These are phyloP conservation scores for Plasmodium sp. DNA, from an alignment of 169 alveolate species.

Conservation along the genomic window DNA sequence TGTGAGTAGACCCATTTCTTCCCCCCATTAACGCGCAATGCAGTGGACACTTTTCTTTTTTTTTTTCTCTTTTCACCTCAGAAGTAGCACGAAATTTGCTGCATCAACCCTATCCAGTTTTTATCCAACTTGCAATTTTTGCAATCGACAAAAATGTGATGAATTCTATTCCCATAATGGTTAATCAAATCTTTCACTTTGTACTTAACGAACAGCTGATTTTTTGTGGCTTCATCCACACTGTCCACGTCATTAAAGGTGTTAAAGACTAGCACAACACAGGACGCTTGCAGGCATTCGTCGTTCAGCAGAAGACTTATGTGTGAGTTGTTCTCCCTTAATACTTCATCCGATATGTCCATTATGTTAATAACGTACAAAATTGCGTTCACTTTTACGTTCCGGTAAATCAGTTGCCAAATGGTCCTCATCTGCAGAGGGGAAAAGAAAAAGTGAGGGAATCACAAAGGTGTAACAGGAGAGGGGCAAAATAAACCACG, in stretches of 20 bases:
- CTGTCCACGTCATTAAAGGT: constrained; percentile 64
- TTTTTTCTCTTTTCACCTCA: constrained; percentile 5
- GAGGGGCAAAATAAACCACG: not conserved
- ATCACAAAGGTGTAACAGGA: not conserved
- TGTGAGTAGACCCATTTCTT: not conserved
- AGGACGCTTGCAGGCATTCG: constrained; percentile 66
- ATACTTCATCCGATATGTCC: constrained; percentile 70
- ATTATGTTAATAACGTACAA: constrained; percentile 66
- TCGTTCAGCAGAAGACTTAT: constrained; percentile 63
- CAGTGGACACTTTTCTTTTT: not conserved
- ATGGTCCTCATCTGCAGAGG: constrained; percentile 53
- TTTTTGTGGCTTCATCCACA: constrained; percentile 38
- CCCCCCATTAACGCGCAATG: not conserved
- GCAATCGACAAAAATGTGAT: constrained; percentile 69
- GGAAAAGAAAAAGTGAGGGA: not conserved
- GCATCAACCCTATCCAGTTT: constrained; percentile 50
- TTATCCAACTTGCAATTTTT: constrained; percentile 65
- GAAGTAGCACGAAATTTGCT: constrained; percentile 64
- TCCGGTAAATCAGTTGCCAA: constrained; percentile 66
- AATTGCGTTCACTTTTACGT: constrained; percentile 61
- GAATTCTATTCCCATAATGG: constrained; percentile 72
- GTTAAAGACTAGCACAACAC: constrained; percentile 63
- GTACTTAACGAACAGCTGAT: constrained; percentile 33
- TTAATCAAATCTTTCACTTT: constrained; percentile 57
- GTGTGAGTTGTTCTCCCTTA: constrained; percentile 29